Evolutionary conservation across 1,284 basidiomycete species (phyloP).

Genomic region (Phellopilus nigrolimitatus): DNA sequence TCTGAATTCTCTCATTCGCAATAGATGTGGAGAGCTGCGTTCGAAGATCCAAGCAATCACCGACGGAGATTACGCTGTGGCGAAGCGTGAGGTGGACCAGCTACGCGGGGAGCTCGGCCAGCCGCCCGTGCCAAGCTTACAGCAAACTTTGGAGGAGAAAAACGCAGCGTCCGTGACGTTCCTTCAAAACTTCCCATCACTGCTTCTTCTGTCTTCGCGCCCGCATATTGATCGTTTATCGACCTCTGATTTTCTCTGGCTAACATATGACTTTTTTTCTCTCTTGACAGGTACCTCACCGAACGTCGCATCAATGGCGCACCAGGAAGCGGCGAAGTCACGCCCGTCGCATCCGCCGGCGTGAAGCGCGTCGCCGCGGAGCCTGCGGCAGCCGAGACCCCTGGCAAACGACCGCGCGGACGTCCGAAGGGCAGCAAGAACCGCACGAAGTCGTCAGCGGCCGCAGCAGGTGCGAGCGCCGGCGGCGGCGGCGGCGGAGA

Average conservation of each 20-base stretch:
- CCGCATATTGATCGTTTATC: too few relatives aligned
- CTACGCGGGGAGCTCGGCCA: constrained; percentile 71
- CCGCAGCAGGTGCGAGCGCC: neutral
- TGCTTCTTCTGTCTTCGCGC: neutral
- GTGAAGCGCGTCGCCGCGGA: constrained; percentile 32
- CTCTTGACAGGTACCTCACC: constrained; percentile 31
- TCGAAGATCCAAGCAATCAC: constrained; percentile 59
- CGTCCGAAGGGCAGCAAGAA: constrained; percentile 45
- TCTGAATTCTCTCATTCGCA: constrained; percentile 10
- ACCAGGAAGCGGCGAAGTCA: constrained; percentile 26
- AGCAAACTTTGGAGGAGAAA: constrained; percentile 69
- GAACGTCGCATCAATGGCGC: constrained; percentile 29
- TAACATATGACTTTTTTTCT: neutral
- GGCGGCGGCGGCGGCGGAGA: neutral
- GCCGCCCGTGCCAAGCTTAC: constrained; percentile 61
- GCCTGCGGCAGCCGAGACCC: constrained; percentile 28
- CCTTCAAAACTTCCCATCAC: neutral
- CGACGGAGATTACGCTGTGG: constrained; percentile 66
- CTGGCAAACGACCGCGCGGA: constrained; percentile 38
- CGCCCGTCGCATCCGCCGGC: constrained; percentile 4
- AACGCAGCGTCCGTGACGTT: constrained; percentile 53
- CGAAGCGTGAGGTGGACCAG: constrained; percentile 69
- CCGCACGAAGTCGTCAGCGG: constrained; percentile 25
- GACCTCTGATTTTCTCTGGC: neutral
- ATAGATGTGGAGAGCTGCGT: constrained; percentile 59